Percentiles rank a stretch among this genome's conserved stretches.
These are phyloP conservation scores for Lecanicillium sp. DNA, from an alignment of 2,329 filamentous ascomycete genomes.

Conservation along the genomic window DNA sequence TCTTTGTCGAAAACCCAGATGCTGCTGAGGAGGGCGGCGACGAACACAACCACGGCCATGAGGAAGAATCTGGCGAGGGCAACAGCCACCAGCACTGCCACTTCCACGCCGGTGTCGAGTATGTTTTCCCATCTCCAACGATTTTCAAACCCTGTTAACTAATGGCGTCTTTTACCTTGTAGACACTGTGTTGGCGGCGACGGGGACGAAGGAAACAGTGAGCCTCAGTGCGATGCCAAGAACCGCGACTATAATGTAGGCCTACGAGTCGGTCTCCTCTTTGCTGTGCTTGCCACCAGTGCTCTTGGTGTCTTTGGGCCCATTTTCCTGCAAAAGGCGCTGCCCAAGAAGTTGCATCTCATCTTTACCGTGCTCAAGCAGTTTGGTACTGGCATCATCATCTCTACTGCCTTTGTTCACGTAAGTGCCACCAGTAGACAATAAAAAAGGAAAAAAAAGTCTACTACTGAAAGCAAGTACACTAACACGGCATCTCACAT, in stretches of 20 bases:
- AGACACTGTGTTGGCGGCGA: conserved; percentile 49
- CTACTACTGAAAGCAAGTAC: neutral
- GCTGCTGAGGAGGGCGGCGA: conserved; percentile 16
- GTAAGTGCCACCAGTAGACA: conserved; percentile 33
- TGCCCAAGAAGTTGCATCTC: conserved; percentile 38
- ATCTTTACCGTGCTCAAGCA: conserved; percentile 60
- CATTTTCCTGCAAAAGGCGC: conserved; percentile 51
- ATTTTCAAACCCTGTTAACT: conserved; percentile 5
- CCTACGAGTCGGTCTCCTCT: conserved; percentile 62
- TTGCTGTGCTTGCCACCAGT: conserved; percentile 62
- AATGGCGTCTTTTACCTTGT: conserved; percentile 13
- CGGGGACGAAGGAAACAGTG: conserved; percentile 27
- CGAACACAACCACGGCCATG: conserved; percentile 9
- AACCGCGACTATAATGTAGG: conserved; percentile 55
- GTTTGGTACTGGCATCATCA: conserved; percentile 65
- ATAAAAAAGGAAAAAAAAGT: neutral
- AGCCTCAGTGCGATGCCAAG: conserved; percentile 34
- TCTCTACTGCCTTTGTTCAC: conserved; percentile 63
- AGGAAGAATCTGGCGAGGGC: conserved; percentile 13
- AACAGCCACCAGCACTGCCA: conserved; percentile 47
- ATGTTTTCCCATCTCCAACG: conserved; percentile 19
- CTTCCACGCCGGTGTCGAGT: conserved; percentile 70
- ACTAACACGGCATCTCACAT: too few relatives aligned
- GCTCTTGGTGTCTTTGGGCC: conserved; percentile 59
- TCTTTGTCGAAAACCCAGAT: conserved; percentile 40